phyloP scores from a whole-genome alignment of 1,139 yeast species.

The Suhomyces maxii region DNA sequence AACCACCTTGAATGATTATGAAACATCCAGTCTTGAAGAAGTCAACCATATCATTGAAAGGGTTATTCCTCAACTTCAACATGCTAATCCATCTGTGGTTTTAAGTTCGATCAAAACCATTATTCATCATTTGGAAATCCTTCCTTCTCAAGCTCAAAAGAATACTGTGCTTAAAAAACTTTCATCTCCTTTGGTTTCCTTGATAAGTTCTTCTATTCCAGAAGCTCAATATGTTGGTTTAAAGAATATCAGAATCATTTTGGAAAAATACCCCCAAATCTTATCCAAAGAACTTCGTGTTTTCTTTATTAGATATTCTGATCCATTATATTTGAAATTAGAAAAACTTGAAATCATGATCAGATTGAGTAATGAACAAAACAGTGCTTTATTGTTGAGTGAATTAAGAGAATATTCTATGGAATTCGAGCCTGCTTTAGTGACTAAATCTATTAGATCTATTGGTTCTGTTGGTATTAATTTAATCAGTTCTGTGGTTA shows the following conservation, averaged over 20 bases:
- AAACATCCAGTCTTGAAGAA: slow-evolving; percentile 56
- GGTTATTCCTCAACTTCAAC: slow-evolving; percentile 94
- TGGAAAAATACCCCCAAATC: slow-evolving; percentile 84
- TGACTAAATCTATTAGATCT: slow-evolving; percentile 75
- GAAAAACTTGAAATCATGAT: slow-evolving; percentile 92
- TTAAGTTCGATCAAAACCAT: slow-evolving; percentile 83
- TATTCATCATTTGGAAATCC: slow-evolving; percentile 63
- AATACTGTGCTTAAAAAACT: slow-evolving; percentile 63
- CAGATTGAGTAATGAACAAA: slow-evolving; percentile 71
- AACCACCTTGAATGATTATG: slow-evolving; percentile 75
- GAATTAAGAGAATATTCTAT: slow-evolving; percentile 91
- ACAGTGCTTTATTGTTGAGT: slow-evolving; percentile 67
- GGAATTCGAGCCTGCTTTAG: slow-evolving; percentile 93
- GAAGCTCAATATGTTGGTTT: slow-evolving; percentile 96
- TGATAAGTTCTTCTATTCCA: slow-evolving; percentile 80
- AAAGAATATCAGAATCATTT: slow-evolving; percentile 84
- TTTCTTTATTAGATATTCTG: slow-evolving; percentile 90
- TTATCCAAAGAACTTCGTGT: slow-evolving; percentile 82
- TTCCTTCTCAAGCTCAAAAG: slow-evolving; percentile 34
- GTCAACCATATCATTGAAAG: slow-evolving; percentile 87
- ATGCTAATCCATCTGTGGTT: slow-evolving; percentile 95
- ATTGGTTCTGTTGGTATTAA: slow-evolving; percentile 90
- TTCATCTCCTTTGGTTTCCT: slow-evolving; percentile 88
- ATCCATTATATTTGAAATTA: slow-evolving; percentile 87
- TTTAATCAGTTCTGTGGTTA: slow-evolving; percentile 57